Evolutionary conservation across 805 yeast species (phyloP).

Genomic region (Alloascoidea hylecoeti): DNA sequence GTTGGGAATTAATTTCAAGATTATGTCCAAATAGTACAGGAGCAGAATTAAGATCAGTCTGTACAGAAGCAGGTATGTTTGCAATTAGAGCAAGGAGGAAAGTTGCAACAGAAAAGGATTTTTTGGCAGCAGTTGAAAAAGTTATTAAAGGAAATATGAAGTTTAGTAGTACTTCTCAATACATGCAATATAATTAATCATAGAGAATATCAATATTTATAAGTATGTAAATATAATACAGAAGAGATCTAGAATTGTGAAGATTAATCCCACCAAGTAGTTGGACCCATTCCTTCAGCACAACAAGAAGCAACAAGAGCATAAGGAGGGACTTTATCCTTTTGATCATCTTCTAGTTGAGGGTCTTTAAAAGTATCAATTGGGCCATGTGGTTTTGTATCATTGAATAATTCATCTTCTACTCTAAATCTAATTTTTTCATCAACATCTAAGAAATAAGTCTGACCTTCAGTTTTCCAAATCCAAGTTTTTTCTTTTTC

Average conservation of each 20-base stretch:
- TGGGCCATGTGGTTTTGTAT: slow-evolving; percentile 69
- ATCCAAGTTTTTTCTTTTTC: slow-evolving; percentile 89
- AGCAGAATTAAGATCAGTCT: slow-evolving; percentile 95
- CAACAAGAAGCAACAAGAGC: slow-evolving; percentile 83
- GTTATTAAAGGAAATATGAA: slow-evolving; percentile 97
- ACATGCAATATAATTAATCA: slow-evolving; percentile 87
- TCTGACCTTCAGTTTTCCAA: slow-evolving; percentile 70
- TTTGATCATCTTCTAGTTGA: slow-evolving; percentile 19
- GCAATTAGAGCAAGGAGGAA: slow-evolving; percentile 97
- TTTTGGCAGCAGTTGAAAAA: slow-evolving; percentile 94
- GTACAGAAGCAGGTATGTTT: slow-evolving; percentile 99
- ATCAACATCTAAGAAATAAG: slow-evolving; percentile 74
- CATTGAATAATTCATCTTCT: slow-evolving; percentile 77
- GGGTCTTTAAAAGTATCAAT: slow-evolving; percentile 28
- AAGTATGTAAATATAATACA: too few relatives aligned
- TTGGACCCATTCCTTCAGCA: slow-evolving; percentile 92
- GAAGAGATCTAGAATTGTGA: too few relatives aligned
- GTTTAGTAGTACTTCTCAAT: slow-evolving; percentile 92
- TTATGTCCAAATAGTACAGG: slow-evolving; percentile 98
- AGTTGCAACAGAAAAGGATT: slow-evolving; percentile 96
- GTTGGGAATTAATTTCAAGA: slow-evolving; percentile 97
- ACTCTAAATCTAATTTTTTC: slow-evolving; percentile 87
- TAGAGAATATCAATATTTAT: not conserved
- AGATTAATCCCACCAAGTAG: slow-evolving; percentile 90
- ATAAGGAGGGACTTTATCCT: slow-evolving; percentile 57